Percentiles rank a stretch among this genome's conserved stretches.
phyloP scores from a whole-genome alignment of 495 filamentous ascomycete species.

The Xylaria castorea region DNA sequence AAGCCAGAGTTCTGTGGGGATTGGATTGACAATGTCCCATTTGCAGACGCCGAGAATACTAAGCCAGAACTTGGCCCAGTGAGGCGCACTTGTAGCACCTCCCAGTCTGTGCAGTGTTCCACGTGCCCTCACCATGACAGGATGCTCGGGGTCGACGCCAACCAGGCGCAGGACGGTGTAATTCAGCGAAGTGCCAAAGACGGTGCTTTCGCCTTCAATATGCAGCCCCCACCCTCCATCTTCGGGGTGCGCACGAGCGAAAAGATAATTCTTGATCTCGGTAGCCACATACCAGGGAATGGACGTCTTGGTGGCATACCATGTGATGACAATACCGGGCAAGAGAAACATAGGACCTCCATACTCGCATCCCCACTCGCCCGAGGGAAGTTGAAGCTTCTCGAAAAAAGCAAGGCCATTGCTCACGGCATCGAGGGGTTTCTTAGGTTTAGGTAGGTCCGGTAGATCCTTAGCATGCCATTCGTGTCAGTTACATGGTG shows the following conservation, averaged over 20 bases:
- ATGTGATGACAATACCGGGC: conserved; percentile 83
- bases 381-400: conserved; percentile 82
- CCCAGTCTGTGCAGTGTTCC: conserved; percentile 83
- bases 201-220: conserved; percentile 92
- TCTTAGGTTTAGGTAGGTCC: conserved; percentile 70
- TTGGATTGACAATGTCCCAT: conserved; percentile 93
- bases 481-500: not conserved
- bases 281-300: conserved; percentile 81
- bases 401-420: conserved; percentile 93
- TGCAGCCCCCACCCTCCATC: conserved; percentile 98
- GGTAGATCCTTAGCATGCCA: conserved; percentile 66
- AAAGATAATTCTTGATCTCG: conserved; percentile 94
- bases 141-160: conserved; percentile 88
- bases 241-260: conserved; percentile 81
- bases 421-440: conserved; percentile 74
- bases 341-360: conserved; percentile 88
- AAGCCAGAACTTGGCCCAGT: conserved; percentile 97
- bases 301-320: conserved; percentile 88
- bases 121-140: conserved; percentile 85
- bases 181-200: conserved; percentile 89
- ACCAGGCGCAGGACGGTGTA: conserved; percentile 84
- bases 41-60: conserved; percentile 80
- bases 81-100: conserved; percentile 82
- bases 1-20: conserved; percentile 93
- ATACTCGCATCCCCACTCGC: conserved; percentile 97